Percentiles rank a stretch among this genome's conserved stretches.
Evolutionary conservation across 176 grass and related monocot genomes (phyloP).

Genomic region (Oryza officinalis): DNA sequence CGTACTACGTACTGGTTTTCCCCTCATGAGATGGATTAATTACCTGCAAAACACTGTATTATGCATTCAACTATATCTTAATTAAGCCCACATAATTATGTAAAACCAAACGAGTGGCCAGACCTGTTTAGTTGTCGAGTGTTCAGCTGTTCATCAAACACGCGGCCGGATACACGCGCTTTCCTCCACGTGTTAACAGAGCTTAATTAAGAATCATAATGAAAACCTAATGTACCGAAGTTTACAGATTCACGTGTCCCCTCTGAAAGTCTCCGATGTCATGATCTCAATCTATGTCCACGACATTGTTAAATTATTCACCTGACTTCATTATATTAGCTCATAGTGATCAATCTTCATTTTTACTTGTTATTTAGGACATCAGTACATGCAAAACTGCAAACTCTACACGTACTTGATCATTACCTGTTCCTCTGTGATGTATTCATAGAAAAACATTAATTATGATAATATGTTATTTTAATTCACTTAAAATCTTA

Average conservation of each 20-base stretch:
- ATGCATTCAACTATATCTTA: too few relatives aligned
- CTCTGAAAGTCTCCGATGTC: neutral
- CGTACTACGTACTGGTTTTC: too few relatives aligned
- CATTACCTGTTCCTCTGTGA: neutral
- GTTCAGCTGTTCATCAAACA: slow-evolving; percentile 12
- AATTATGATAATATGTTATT: neutral
- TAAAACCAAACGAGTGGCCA: neutral
- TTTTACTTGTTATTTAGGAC: neutral
- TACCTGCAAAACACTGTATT: too few relatives aligned
- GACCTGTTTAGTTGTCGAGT: neutral
- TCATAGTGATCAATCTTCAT: neutral
- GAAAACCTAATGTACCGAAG: neutral
- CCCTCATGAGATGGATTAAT: too few relatives aligned
- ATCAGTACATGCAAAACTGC: neutral
- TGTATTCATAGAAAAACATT: neutral
- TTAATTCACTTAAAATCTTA: neutral
- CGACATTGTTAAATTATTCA: neutral
- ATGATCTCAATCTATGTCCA: neutral
- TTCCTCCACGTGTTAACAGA: slow-evolving; percentile 35
- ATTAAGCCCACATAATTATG: slow-evolving; percentile 15
- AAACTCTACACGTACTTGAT: neutral
- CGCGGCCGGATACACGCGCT: neutral
- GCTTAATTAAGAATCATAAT: slow-evolving; percentile 7
- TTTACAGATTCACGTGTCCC: neutral
- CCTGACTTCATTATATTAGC: neutral